Evolutionary conservation across 176 grass and related monocot species (phyloP), one percentile per base, ranked within the genome.

Genomic region (Secale cereale): DNA sequence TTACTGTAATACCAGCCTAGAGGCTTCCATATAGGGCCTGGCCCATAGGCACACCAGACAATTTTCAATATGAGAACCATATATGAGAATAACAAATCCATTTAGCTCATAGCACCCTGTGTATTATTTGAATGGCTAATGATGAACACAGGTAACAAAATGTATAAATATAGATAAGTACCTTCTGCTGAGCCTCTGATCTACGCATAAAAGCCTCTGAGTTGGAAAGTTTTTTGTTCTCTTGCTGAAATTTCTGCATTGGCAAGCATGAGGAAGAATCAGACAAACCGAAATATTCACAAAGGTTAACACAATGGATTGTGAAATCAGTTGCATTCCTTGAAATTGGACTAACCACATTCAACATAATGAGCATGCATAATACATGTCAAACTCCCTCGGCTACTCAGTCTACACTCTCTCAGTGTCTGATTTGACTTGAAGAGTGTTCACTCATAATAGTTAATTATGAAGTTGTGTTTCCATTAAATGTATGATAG

Each of bases 221-320:
- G 79, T 72, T 89, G 37, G 97, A 91, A 29, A 99, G 64, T 37
- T 91, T 85, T 82, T 89, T 87, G 76, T 99, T 48, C 79, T 99
- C 97, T 86, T 99, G 89, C 82, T 92, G 90, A 91, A 99, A 99
- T 99, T 96, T 99, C 97, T 99, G 91, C 61, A 87, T 89, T 37
- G 28, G 22, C 22, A 71, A 76, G 64, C 29, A 86, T 40, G 29
- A 36, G 37, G 25, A 78, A 73, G 36, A 70, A 46, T 74, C 10
- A 27, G 29, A 65, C 36, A 81, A 46, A 86, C 54, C 85, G 66
- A 8, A 72, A 43, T 48, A 45, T 39, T 28, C 35, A 29, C 10
- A 78, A 59, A 57, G 15, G 61, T n/a, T 10, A 14, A 63, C 33
- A 67, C n/a, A 81, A 74, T 16, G 13, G 16, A 59, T 30, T 76